Evolutionary conservation across 1,139 yeast species (phyloP).

Genomic region (Taiozyma sp.): DNA sequence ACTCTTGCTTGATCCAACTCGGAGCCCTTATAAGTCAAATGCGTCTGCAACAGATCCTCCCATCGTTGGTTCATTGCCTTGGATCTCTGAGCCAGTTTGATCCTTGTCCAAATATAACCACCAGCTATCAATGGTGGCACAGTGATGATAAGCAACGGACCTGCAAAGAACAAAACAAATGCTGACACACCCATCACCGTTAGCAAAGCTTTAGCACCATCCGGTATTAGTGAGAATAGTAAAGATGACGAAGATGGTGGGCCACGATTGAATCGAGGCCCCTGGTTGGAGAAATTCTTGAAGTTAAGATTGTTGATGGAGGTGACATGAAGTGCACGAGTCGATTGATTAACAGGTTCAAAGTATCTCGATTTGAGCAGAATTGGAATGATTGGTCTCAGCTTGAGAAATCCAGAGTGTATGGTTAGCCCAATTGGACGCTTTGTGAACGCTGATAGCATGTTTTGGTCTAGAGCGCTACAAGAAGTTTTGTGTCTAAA

Average conservation of each 20-base stretch:
- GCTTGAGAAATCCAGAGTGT: background rate
- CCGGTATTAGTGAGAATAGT: conserved; percentile 23
- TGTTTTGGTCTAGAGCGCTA: background rate
- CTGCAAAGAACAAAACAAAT: conserved; percentile 29
- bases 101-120: conserved; percentile 23
- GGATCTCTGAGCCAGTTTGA: conserved; percentile 15
- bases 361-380: background rate
- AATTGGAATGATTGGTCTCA: background rate
- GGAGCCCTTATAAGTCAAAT: conserved; percentile 14
- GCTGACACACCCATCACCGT: conserved; percentile 26
- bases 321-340: background rate
- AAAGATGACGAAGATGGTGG: conserved; percentile 10
- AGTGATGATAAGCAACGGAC: conserved; percentile 29
- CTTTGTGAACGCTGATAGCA: background rate
- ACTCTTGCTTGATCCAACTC: conserved; percentile 13
- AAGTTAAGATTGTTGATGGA: background rate
- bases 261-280: conserved; percentile 12
- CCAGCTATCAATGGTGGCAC: conserved; percentile 32
- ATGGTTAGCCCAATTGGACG: background rate
- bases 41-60: conserved; percentile 11
- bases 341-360: background rate
- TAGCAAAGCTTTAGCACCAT: conserved; percentile 24
- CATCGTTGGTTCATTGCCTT: conserved; percentile 16
- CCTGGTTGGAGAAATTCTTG: background rate
- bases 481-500: background rate